Base-by-base conservation (phyloP, 2,329 filamentous ascomycete genomes). In the Cytospora schulzeri region DNA sequence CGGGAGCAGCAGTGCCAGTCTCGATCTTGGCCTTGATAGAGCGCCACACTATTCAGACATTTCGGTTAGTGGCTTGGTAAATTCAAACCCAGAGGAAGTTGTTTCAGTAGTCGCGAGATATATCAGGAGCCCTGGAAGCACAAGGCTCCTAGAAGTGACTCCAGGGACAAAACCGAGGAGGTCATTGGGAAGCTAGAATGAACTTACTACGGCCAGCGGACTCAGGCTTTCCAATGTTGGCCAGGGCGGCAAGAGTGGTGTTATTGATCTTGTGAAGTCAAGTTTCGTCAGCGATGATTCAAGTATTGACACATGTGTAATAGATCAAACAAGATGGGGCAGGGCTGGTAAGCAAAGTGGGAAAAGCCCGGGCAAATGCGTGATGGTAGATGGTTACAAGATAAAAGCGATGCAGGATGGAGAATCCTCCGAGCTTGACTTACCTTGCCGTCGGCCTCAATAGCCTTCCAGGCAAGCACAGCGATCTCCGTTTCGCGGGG, bases 381-480 rank as follows among this genome's bases (percentile, higher is more conserved):
- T 4, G 5, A 24, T 12, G 19, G 45, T 4, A 1, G 6, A 2
- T 12, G n/a, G 4, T 12, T 12, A 12, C 9, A 24, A 5, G 2
- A 14, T 11, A 12, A 11, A 4, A 12, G 9, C 17, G 19, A 22
- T 4, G 11, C 28, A 12, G 22, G 29, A 35, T 31, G 7, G 11
- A 15, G 15, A 1, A 3, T 19, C 26, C 31, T 11, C 7, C 17
- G 15, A 8, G 45, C 29, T 19, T 35, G 17, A 19, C 57, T 60
- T 60, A 50, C 57, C 48, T 60, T 60, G 28, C 12, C 19, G 35
- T 45, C 17, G 15, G 19, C 41, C 29, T 51, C 60, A 29, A 56
- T 1, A 35, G 38, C 50, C 60, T 48, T 62, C 60, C 60, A 62
- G 15, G 60, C 52, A 17, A 50, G 12, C 19, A 56, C 12, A n/a